phyloP scores from a whole-genome alignment of 257 asterid species.

The Plantago elongata region DNA sequence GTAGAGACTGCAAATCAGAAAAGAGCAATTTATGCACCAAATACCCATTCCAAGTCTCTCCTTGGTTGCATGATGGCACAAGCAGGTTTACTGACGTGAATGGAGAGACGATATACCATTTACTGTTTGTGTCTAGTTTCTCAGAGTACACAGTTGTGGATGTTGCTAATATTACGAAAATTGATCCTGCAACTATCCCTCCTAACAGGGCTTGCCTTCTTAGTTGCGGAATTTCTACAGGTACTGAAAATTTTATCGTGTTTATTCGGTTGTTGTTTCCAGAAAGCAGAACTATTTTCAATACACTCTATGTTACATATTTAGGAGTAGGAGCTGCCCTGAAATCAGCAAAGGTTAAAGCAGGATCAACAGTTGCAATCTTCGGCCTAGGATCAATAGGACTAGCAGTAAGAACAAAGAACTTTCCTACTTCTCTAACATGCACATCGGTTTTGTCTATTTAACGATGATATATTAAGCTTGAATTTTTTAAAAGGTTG shows the following conservation, averaged over 20 bases:
- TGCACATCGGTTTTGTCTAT: neutral
- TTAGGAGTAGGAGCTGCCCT: slow-evolving; percentile 91
- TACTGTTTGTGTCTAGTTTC: slow-evolving; percentile 66
- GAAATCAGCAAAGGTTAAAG: slow-evolving; percentile 72
- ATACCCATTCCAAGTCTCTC: slow-evolving; percentile 49
- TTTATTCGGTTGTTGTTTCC: no score
- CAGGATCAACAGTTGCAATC: slow-evolving; percentile 82
- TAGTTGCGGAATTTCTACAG: slow-evolving; percentile 73
- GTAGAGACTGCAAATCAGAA: slow-evolving; percentile 68
- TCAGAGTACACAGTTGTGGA: slow-evolving; percentile 73
- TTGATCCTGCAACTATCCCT: slow-evolving; percentile 48
- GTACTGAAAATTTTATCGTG: neutral
- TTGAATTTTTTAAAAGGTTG: slow-evolving; percentile 44
- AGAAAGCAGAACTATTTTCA: no score
- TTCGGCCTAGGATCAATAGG: slow-evolving; percentile 89
- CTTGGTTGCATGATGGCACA: slow-evolving; percentile 59
- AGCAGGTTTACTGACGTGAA: slow-evolving; percentile 72
- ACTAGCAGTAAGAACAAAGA: slow-evolving; percentile 54
- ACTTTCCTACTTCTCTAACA: neutral
- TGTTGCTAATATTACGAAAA: slow-evolving; percentile 46
- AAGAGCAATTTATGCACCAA: slow-evolving; percentile 76
- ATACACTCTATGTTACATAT: neutral
- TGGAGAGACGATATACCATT: slow-evolving; percentile 68
- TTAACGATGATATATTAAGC: neutral
- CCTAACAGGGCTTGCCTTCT: slow-evolving; percentile 82